A percentile compares a stretch with the other conserved stretches of the same genome.
phyloP scores from a whole-genome alignment of 2,329 filamentous ascomycete species.

The Aureobasidium sp. region DNA sequence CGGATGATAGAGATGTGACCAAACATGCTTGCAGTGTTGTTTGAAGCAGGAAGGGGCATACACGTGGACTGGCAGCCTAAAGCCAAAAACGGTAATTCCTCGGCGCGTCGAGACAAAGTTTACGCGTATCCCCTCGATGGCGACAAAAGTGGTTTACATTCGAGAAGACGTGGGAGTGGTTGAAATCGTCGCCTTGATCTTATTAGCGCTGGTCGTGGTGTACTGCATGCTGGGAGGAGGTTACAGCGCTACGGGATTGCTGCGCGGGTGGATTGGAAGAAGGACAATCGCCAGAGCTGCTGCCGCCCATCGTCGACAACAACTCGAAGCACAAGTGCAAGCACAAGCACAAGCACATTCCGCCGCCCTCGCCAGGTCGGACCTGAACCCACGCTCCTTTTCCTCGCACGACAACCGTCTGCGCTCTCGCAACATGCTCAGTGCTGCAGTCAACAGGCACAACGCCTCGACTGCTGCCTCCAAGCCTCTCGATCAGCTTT shows the following conservation, averaged over 20 bases:
- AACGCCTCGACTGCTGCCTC: constrained; percentile 24
- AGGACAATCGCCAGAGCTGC: constrained; percentile 13
- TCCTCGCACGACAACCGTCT: constrained; percentile 12
- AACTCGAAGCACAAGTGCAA: constrained; percentile 5
- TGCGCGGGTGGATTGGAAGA: constrained; percentile 15
- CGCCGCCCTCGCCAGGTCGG: constrained; percentile 7
- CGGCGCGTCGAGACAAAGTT: not conserved
- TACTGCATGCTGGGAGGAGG: constrained; percentile 24
- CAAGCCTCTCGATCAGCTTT: constrained; percentile 36
- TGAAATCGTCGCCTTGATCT: constrained; percentile 3
- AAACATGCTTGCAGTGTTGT: not conserved
- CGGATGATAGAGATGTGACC: not conserved
- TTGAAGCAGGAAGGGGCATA: not conserved
- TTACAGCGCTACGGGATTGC: constrained; percentile 17
- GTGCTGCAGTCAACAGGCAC: constrained; percentile 31
- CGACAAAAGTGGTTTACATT: not conserved
- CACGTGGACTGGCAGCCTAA: not conserved
- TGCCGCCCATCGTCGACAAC: constrained; percentile 17
- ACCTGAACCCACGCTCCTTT: constrained; percentile 5
- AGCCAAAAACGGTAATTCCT: not conserved
- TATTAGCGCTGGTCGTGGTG: constrained; percentile 12
- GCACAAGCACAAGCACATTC: constrained; percentile 13
- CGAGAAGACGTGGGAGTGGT: constrained; percentile 2
- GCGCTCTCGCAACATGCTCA: constrained; percentile 28
- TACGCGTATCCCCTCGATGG: not conserved